Evolutionary conservation across 805 yeast genomes (phyloP).

Genomic region (Saturnispora silvae): DNA sequence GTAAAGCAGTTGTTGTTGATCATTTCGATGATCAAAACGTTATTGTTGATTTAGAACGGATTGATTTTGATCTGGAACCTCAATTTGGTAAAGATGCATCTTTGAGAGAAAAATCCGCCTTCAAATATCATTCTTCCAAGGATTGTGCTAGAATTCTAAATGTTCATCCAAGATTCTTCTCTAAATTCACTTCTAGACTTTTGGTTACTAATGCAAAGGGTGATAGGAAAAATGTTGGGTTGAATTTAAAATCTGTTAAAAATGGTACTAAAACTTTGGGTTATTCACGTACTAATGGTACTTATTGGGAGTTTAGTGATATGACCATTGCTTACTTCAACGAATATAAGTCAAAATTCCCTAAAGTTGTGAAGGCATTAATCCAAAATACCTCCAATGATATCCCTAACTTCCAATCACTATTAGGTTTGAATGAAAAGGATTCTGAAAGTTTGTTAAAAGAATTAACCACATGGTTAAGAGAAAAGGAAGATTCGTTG

Average conservation of each 20-base stretch:
- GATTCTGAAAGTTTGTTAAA: conserved; percentile 34
- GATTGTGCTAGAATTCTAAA: conserved; percentile 50
- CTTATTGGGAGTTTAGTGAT: conserved; percentile 77
- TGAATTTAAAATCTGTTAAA: conserved; percentile 74
- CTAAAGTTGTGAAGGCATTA: conserved; percentile 39
- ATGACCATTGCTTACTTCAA: conserved; percentile 57
- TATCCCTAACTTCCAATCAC: conserved; percentile 30
- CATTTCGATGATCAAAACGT: conserved; percentile 40
- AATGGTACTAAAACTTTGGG: conserved; percentile 80
- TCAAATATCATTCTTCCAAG: conserved; percentile 54
- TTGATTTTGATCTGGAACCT: conserved; percentile 43
- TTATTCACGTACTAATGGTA: conserved; percentile 53
- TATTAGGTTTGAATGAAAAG: conserved; percentile 30
- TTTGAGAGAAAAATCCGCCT: conserved; percentile 40
- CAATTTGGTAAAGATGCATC: conserved; percentile 54
- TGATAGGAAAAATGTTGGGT: conserved; percentile 58
- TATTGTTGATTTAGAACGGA: conserved; percentile 5
- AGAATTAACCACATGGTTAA: conserved; percentile 33
- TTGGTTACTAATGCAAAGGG: conserved; percentile 45
- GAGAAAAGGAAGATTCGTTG: conserved; percentile 37
- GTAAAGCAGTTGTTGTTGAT: conserved; percentile 58
- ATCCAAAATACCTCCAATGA: conserved; percentile 16
- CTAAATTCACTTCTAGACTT: conserved; percentile 67
- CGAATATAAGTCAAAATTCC: conserved; percentile 53
- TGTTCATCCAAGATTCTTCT: conserved; percentile 54